These are phyloP conservation scores for Boletellus sp. DNA, from an alignment of 768 basidiomycete genomes.

Conservation along the genomic window DNA sequence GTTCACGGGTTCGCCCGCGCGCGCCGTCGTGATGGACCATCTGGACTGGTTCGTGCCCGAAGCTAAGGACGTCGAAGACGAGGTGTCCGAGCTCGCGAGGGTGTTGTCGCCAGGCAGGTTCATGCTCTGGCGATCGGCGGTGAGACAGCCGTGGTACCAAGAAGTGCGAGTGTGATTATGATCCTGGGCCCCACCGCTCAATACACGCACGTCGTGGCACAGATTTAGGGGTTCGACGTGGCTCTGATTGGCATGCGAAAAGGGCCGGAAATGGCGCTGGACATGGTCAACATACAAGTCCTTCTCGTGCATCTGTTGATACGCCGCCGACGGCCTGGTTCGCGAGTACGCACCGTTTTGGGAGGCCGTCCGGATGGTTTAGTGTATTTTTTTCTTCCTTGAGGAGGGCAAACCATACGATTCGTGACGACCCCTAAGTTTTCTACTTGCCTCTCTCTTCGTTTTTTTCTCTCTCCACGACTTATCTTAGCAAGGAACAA, in stretches of 20 bases:
- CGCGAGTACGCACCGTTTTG: conserved; percentile 33
- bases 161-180: conserved; percentile 45
- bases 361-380: conserved; percentile 24
- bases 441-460: neutral
- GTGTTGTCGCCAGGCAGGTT: conserved; percentile 55
- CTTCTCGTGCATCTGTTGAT: neutral
- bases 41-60: conserved; percentile 57
- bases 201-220: too few species aligned
- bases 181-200: conserved; percentile 50
- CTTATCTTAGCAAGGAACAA: too few species aligned
- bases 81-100: conserved; percentile 51
- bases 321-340: too few species aligned
- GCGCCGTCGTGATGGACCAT: conserved; percentile 70
- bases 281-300: conserved; percentile 67
- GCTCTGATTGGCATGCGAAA: too few species aligned
- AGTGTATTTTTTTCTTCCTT: too few species aligned
- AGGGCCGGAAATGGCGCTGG: conserved; percentile 52
- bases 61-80: conserved; percentile 45
- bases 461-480: too few species aligned
- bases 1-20: conserved; percentile 48
- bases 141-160: conserved; percentile 63
- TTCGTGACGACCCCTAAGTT: neutral
- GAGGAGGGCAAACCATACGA: neutral
- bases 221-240: too few species aligned
- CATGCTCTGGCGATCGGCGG: too few species aligned